Evolutionary conservation across 176 grass and related monocot species (phyloP).

Genomic region (Carex pumila): DNA sequence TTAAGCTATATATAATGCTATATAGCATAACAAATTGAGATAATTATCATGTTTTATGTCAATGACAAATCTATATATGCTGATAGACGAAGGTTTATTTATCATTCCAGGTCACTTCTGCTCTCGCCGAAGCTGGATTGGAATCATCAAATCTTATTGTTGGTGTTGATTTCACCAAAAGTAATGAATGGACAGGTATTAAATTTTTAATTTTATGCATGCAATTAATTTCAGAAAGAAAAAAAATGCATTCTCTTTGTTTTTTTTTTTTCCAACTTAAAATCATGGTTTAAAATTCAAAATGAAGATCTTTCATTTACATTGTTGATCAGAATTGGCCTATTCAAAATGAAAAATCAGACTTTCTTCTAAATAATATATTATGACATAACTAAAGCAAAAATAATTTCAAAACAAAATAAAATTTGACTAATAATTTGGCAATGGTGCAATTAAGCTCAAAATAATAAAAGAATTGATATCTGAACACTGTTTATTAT

Average conservation of each 20-base stretch:
- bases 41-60: not conserved
- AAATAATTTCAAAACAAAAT: not conserved
- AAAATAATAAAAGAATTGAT: not conserved
- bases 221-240: not conserved
- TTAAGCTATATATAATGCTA: too few species aligned
- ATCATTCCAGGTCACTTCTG: constrained; percentile 6
- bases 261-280: not conserved
- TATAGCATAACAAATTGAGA: not conserved
- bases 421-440: not conserved
- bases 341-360: too few species aligned
- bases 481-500: not conserved
- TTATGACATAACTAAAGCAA: not conserved
- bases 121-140: constrained; percentile 19
- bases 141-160: constrained; percentile 19
- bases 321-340: too few species aligned
- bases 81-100: not conserved
- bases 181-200: constrained; percentile 16
- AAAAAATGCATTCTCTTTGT: not conserved
- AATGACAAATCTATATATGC: not conserved
- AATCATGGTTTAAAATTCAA: not conserved
- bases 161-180: constrained; percentile 20
- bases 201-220: not conserved
- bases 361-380: not conserved
- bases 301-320: too few species aligned
- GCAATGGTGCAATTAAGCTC: not conserved